A percentile compares a stretch with the other conserved stretches of the same genome.
Evolutionary conservation across 1,139 yeast genomes (phyloP).

Genomic region (Yamadazyma pseudoaaseri): DNA sequence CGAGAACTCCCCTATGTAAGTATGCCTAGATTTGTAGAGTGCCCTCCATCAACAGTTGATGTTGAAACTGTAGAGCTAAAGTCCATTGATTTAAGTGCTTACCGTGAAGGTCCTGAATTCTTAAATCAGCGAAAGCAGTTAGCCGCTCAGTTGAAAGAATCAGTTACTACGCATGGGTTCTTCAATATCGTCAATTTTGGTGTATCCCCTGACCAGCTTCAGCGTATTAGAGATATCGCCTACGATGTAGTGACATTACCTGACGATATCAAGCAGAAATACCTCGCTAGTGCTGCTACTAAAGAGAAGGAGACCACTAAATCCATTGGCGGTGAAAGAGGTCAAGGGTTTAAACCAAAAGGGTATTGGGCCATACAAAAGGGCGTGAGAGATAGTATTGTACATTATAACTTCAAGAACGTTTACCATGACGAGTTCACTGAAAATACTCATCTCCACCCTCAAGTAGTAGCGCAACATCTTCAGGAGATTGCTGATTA

Average conservation of each 20-base stretch:
- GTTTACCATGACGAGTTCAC: slow-evolving; percentile 27
- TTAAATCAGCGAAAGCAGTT: slow-evolving; percentile 23
- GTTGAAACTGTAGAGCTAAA: slow-evolving; percentile 17
- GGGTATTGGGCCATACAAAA: slow-evolving; percentile 46
- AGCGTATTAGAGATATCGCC: slow-evolving; percentile 32
- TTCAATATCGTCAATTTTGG: slow-evolving; percentile 43
- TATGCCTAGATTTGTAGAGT: slow-evolving; percentile 35
- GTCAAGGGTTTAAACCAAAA: slow-evolving; percentile 46
- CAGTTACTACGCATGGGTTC: slow-evolving; percentile 45
- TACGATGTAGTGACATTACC: slow-evolving; percentile 41
- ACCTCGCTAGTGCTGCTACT: slow-evolving; percentile 37
- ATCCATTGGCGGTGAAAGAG: slow-evolving; percentile 42
- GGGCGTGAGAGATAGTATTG: slow-evolving; percentile 41
- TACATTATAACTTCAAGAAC: slow-evolving; percentile 39
- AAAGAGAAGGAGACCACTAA: slow-evolving; percentile 27
- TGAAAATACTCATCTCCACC: slow-evolving; percentile 24
- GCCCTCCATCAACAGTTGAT: slow-evolving; percentile 13
- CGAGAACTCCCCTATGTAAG: too few relatives aligned
- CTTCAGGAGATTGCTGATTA: slow-evolving; percentile 36
- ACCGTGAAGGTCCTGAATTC: slow-evolving; percentile 32
- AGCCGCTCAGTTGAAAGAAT: slow-evolving; percentile 33
- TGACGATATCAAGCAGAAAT: slow-evolving; percentile 37
- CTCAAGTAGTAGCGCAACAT: slow-evolving; percentile 34
- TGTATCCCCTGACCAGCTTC: slow-evolving; percentile 24
- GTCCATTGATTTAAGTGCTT: slow-evolving; percentile 36